A percentile compares a stretch with the other conserved stretches of the same genome.
Conservation (phyloP, 2,329 filamentous ascomycete species). For the Sphaceloma murrayae region DNA sequence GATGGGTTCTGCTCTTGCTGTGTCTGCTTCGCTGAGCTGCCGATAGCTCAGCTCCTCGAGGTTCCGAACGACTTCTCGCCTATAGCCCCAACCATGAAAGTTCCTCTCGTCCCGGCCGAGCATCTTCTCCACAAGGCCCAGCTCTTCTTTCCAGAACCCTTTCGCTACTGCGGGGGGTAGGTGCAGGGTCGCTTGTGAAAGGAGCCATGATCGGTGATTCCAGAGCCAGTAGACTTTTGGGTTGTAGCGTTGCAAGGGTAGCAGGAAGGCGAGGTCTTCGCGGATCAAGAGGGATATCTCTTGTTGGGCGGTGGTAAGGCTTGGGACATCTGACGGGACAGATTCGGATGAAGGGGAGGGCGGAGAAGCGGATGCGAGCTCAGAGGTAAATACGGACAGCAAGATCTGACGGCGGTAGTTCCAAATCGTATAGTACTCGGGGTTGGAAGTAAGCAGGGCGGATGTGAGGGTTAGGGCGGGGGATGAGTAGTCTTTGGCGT, state of each 20-base stretch:
- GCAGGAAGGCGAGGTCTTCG: conserved; percentile 68
- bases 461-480: conserved; percentile 57
- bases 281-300: conserved; percentile 48
- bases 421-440: conserved; percentile 87
- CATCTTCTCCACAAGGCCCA: conserved; percentile 80
- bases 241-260: conserved; percentile 72
- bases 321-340: conserved; percentile 6
- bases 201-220: conserved; percentile 85
- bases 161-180: conserved; percentile 50
- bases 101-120: conserved; percentile 76
- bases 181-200: conserved; percentile 59
- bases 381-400: conserved; percentile 48
- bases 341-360: conserved; percentile 15
- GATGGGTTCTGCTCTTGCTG: too few relatives aligned
- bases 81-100: conserved; percentile 94
- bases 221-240: conserved; percentile 99
- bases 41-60: conserved; percentile 50
- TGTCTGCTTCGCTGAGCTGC: too few relatives aligned
- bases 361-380: conserved; percentile 37
- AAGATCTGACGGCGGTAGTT: conserved; percentile 71
- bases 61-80: conserved; percentile 65
- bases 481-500: conserved; percentile 38
- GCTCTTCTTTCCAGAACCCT: conserved; percentile 72
- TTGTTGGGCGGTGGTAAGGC: conserved; percentile 30
- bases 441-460: conserved; percentile 63